Conservation (phyloP, 2,329 filamentous ascomycete genomes). For the Exophiala lecanii-corni region DNA sequence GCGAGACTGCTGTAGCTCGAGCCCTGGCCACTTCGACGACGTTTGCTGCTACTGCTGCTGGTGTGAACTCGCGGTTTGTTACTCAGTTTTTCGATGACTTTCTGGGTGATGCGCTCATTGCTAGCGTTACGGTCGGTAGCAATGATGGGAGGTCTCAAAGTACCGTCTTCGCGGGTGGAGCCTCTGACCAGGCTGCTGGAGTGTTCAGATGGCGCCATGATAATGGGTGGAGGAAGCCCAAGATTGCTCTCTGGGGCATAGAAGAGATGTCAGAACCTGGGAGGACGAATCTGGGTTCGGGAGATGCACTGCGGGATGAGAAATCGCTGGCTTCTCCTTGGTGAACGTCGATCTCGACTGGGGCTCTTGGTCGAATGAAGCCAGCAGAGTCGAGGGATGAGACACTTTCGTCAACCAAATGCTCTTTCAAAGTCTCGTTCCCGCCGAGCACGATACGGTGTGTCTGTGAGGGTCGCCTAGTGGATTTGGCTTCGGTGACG, state of each 20-base stretch:
- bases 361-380: conserved; percentile 60
- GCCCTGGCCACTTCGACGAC: conserved; percentile 40
- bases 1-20: conserved; percentile 39
- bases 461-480: conserved; percentile 66
- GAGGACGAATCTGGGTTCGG: conserved; percentile 60
- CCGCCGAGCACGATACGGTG: conserved; percentile 60
- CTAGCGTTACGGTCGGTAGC: conserved; percentile 60
- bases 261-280: conserved; percentile 81
- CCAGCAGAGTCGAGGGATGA: conserved; percentile 73
- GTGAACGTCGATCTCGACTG: conserved; percentile 86
- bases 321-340: conserved; percentile 63
- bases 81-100: conserved; percentile 63
- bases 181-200: conserved; percentile 45
- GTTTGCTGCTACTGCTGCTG: conserved; percentile 38
- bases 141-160: conserved; percentile 56
- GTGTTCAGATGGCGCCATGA: conserved; percentile 21
- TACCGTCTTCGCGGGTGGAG: conserved; percentile 35
- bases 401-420: conserved; percentile 60
- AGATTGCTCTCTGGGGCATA: conserved; percentile 70
- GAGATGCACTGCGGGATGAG: conserved; percentile 55
- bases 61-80: conserved; percentile 43
- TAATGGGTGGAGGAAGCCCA: conserved; percentile 46
- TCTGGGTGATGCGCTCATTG: conserved; percentile 62
- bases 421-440: conserved; percentile 31
- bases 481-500: conserved; percentile 74